Base-by-base conservation (phyloP, 768 basidiomycete species). In the Boletus fagicola region DNA sequence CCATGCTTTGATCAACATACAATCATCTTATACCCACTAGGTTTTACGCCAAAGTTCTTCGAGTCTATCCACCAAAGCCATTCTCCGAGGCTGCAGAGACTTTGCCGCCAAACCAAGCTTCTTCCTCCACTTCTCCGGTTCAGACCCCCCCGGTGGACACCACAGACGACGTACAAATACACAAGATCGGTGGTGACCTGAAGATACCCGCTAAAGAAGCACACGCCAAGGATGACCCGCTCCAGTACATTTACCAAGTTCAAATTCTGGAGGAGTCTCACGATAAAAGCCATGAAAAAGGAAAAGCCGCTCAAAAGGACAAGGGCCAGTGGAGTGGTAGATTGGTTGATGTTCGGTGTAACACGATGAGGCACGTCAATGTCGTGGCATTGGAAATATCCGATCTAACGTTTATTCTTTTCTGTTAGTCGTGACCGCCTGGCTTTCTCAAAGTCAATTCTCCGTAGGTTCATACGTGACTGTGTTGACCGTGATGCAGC, bases 401-500 rank as follows among this genome's bases (percentile, higher is more conserved):
- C 38, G 36, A 46, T 31, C 56, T 58, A 33, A 46, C 57, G 38
- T 15, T 36, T 13, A 9, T 13, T 38, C 20, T 28, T 39, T 33
- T 50, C 20, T 53, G 20, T 38, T 57, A 98, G 95, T 67, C 94
- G 97, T 58, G 97, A 99, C 72, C 90, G 95, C 51, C 80, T 96
- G 20, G 86, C 93, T 20, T 98, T 98, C 75, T 96, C 94, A 30
- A 98, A 98, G 73, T 94, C 94, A 18, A 96, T 98, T 64, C 83
- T 99, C 30, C 92, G 94, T 62, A 88, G 94, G 16, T 98, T 96
- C 74, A 91, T 99, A 56, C 87, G 92, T 60, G 97, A 98, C 68
- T 96, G 94, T 65, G 90, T 99, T 3, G 89, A 92, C 66, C 86
- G 97, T 35, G 94, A 96, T 62, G 81, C 93, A 16, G 89, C 92